Percentiles rank a stretch among this genome's conserved stretches.
These are phyloP conservation scores for Hypoxylon sp. DNA, from an alignment of 2,329 filamentous ascomycete species.

Conservation along the genomic window DNA sequence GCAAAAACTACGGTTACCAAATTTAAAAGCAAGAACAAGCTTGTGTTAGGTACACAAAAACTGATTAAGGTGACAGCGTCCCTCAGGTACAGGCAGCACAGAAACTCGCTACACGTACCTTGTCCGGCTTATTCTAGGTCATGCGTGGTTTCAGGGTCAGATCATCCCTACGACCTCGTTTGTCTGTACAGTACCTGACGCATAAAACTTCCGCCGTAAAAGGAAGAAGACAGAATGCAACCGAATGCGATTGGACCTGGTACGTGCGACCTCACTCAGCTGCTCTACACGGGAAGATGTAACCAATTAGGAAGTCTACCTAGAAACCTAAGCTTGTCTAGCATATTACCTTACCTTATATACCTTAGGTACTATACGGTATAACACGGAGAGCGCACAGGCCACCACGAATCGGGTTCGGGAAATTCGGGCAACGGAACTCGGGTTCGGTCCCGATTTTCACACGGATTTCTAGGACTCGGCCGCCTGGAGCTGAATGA, in stretches of 20 bases:
- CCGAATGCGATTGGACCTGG: neutral
- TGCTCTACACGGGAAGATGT: neutral
- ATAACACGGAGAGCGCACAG: neutral
- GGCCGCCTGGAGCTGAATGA: neutral
- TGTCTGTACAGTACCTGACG: too few relatives aligned
- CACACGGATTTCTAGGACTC: neutral
- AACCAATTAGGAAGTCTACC: neutral
- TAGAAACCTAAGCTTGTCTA: neutral
- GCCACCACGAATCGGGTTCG: slow-evolving; percentile 5
- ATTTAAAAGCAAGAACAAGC: too few relatives aligned
- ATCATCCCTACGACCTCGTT: neutral
- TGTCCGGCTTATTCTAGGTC: neutral
- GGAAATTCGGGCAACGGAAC: neutral
- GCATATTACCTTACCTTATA: too few relatives aligned
- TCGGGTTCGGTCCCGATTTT: slow-evolving; percentile 13
- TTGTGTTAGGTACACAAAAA: neutral
- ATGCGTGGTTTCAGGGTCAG: neutral
- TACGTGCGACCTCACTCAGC: neutral
- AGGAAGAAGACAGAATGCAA: neutral
- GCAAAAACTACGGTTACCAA: too few relatives aligned
- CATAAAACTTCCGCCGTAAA: neutral
- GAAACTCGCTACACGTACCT: neutral
- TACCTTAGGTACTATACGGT: neutral
- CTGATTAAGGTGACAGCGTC: neutral
- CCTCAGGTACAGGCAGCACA: neutral